phyloP scores from a whole-genome alignment of 805 yeast genomes.

The Priceomyces castillae region DNA sequence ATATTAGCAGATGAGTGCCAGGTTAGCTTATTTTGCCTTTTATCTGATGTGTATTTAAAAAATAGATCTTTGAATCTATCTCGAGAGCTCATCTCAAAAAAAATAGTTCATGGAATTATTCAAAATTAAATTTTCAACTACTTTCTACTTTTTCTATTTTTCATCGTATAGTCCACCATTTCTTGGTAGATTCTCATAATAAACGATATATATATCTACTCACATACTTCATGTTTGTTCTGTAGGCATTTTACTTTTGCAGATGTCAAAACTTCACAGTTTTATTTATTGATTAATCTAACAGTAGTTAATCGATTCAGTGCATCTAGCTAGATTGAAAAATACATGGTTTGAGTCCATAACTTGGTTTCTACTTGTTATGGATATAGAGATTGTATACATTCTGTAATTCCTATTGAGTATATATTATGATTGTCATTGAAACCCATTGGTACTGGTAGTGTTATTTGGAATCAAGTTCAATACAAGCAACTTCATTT shows the following conservation, averaged over 20 bases:
- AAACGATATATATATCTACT: too few relatives aligned
- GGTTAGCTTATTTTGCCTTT: background rate
- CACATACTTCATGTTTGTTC: too few relatives aligned
- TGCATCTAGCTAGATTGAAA: constrained; percentile 34
- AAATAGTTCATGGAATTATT: background rate
- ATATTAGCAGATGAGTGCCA: background rate
- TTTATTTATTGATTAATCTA: constrained; percentile 9
- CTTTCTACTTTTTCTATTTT: background rate
- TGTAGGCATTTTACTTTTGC: constrained; percentile 9
- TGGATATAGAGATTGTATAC: constrained; percentile 48
- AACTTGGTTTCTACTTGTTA: constrained; percentile 27
- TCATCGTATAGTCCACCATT: background rate
- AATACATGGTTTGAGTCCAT: constrained; percentile 49
- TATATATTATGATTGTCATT: too few relatives aligned
- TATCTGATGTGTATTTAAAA: background rate
- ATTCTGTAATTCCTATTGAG: constrained; percentile 17
- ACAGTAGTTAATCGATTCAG: constrained; percentile 11
- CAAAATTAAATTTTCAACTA: background rate
- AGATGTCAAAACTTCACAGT: constrained; percentile 10
- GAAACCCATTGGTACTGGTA: too few relatives aligned
- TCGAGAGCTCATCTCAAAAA: background rate
- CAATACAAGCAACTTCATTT: too few relatives aligned
- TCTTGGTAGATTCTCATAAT: too few relatives aligned
- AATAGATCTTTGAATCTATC: background rate
- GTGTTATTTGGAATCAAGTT: too few relatives aligned